Evolutionary conservation across 2,329 filamentous ascomycete species (phyloP).

Genomic region (Alternaria sp.): DNA sequence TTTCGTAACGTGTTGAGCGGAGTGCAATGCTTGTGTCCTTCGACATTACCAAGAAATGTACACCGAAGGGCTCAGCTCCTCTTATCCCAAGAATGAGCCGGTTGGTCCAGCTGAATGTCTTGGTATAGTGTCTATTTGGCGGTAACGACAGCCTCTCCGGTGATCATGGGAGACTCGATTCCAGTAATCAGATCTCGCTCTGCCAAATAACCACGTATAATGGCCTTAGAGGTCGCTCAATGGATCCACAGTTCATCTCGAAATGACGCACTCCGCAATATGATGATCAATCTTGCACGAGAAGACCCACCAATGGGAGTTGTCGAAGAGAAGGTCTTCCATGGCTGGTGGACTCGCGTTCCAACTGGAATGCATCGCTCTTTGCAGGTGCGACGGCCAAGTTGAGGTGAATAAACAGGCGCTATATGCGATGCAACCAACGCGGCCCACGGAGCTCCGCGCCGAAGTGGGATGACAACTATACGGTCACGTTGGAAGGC

Average conservation of each 20-base stretch:
- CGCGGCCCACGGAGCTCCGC: not conserved
- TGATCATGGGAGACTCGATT: not conserved
- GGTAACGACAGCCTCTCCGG: not conserved
- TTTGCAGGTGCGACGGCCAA: not conserved
- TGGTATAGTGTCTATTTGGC: not conserved
- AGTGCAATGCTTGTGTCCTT: not conserved
- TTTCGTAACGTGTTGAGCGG: not conserved
- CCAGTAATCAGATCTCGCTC: not conserved
- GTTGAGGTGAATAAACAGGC: not conserved
- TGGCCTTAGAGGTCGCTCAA: not conserved
- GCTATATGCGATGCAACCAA: not conserved
- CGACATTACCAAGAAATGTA: accelerated
- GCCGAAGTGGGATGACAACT: not conserved
- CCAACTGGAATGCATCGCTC: not conserved
- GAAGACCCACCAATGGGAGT: not conserved
- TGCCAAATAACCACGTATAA: not conserved
- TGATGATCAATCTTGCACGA: not conserved
- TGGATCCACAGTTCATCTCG: not conserved
- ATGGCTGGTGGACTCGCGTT: too few species aligned
- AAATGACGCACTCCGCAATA: not conserved
- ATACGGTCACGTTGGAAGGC: not conserved
- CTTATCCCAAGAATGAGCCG: not conserved
- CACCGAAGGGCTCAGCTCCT: not conserved
- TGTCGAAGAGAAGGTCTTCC: not conserved
- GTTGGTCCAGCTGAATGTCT: not conserved